Conservation (phyloP, 2,329 filamentous ascomycete genomes). For the Chaetomium globosum region DNA sequence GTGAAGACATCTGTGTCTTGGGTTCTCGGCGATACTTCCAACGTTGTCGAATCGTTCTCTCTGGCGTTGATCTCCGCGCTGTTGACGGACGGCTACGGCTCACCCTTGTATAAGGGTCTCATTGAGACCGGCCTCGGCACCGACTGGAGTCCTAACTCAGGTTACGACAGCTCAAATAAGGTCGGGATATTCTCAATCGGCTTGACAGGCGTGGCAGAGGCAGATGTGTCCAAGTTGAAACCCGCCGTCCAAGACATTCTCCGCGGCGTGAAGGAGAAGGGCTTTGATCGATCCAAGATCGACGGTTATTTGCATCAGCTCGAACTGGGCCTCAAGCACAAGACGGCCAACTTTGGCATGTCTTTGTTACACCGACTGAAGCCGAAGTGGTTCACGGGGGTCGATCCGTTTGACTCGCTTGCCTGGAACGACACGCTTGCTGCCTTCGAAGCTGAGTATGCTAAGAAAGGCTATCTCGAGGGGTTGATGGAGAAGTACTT, state of each 20-base stretch:
- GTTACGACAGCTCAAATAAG: conserved; percentile 78
- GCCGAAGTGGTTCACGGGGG: conserved; percentile 92
- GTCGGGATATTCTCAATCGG: conserved; percentile 87
- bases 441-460: conserved; percentile 76
- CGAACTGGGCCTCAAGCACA: conserved; percentile 91
- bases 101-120: conserved; percentile 83
- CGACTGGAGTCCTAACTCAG: conserved; percentile 93
- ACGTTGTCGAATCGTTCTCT: conserved; percentile 87
- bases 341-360: conserved; percentile 94
- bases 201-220: conserved; percentile 82
- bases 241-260: conserved; percentile 73
- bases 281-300: conserved; percentile 88
- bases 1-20: conserved; percentile 93
- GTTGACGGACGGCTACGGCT: conserved; percentile 91
- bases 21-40: conserved; percentile 79
- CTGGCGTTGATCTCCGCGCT: conserved; percentile 79
- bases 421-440: conserved; percentile 89
- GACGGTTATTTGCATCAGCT: conserved; percentile 92
- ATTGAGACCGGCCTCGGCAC: conserved; percentile 89
- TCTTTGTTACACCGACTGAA: conserved; percentile 85
- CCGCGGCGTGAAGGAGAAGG: conserved; percentile 67
- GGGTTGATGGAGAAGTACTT: conserved; percentile 85
- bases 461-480: conserved; percentile 79
- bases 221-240: conserved; percentile 76
- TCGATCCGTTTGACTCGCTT: conserved; percentile 86